Percentiles rank a stretch among this genome's conserved stretches.
Conservation (phyloP, 225 moss, liverwort and hornwort species). For the Sphagnum contortum region DNA sequence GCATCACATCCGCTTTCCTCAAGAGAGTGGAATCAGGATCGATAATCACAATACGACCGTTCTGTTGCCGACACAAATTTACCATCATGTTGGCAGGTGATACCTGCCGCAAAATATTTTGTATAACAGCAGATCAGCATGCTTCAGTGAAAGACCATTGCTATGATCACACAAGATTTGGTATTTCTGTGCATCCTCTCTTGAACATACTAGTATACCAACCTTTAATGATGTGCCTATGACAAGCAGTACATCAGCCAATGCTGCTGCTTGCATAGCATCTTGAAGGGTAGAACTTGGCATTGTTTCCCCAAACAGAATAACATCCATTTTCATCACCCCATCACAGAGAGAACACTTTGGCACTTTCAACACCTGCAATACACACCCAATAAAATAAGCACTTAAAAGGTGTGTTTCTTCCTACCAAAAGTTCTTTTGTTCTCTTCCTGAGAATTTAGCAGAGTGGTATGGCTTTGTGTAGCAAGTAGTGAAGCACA, state of each 20-base stretch:
- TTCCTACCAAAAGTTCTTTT: too few relatives aligned
- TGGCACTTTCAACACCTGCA: conserved; percentile 24
- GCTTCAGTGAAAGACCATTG: too few relatives aligned
- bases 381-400: too few relatives aligned
- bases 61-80: conserved; percentile 21
- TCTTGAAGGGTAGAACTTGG: conserved; percentile 17
- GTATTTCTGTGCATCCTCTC: too few relatives aligned
- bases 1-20: conserved; percentile 24
- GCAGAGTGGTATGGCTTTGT: too few relatives aligned
- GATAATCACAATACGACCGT: conserved; percentile 31
- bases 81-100: conserved; percentile 39
- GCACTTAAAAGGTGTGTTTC: too few relatives aligned
- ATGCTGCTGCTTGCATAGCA: conserved; percentile 26
- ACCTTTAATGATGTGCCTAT: conserved; percentile 44
- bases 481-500: too few relatives aligned
- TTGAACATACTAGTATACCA: not conserved
- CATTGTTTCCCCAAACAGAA: conserved; percentile 31
- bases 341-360: conserved; percentile 29
- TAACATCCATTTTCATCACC: conserved; percentile 39
- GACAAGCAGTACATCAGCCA: conserved; percentile 33
- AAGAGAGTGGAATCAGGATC: conserved; percentile 26
- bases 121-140: too few relatives aligned
- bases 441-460: too few relatives aligned
- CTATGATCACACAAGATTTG: too few relatives aligned
- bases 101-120: conserved; percentile 13